Conservation (phyloP, 495 filamentous ascomycete species). For the Talaromyces proteolyticus region DNA sequence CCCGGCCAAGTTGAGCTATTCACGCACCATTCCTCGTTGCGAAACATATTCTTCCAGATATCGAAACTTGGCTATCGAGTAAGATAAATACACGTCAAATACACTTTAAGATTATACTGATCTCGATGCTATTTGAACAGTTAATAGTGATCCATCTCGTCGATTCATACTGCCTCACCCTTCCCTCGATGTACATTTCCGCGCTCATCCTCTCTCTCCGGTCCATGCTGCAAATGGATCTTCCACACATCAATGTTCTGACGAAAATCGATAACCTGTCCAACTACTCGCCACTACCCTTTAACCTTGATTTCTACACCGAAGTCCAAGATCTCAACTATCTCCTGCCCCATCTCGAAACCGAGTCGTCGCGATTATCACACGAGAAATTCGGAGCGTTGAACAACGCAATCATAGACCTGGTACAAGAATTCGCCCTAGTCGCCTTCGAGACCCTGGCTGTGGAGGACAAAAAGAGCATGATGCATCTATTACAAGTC, state of each 20-base stretch:
- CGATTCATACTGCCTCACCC: conserved; percentile 85
- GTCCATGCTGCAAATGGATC: conserved; percentile 95
- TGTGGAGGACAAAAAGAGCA: conserved; percentile 91
- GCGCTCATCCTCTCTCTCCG: conserved; percentile 86
- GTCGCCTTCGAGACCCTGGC: conserved; percentile 90
- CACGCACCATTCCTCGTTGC: conserved; percentile 83
- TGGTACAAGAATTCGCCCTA: conserved; percentile 83
- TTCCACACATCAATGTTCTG: conserved; percentile 90
- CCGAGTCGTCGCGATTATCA: conserved; percentile 49
- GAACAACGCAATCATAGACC: conserved; percentile 78
- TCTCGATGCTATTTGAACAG: too few species aligned
- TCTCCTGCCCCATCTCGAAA: conserved; percentile 70
- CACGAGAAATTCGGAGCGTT: conserved; percentile 72
- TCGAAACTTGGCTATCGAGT: conserved; percentile 93
- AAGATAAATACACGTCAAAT: neutral
- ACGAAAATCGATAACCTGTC: conserved; percentile 94
- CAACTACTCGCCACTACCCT: conserved; percentile 74
- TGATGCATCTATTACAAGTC: conserved; percentile 82
- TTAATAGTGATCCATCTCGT: conserved; percentile 85
- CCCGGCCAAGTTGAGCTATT: conserved; percentile 96
- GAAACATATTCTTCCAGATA: conserved; percentile 83
- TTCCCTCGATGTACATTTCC: conserved; percentile 91
- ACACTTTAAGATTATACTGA: too few species aligned
- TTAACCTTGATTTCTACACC: conserved; percentile 94
- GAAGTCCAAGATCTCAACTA: conserved; percentile 92